Base-by-base conservation (phyloP, 805 yeast genomes). In the Cephaloascus fragrans region DNA sequence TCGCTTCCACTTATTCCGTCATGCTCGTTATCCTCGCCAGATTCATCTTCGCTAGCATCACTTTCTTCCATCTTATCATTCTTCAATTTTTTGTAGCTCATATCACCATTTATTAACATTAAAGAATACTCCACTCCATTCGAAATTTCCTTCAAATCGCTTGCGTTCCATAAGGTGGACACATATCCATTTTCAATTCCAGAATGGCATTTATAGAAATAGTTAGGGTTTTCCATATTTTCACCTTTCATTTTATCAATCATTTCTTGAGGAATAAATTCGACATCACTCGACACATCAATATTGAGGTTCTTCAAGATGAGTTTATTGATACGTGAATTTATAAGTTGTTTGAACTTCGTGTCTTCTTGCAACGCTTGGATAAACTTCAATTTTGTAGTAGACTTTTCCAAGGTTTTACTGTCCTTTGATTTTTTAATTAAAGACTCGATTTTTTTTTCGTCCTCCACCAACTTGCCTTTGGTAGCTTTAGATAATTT, bases 101-200 rank as follows among this genome's bases (percentile, higher is more conserved):
- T 52, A 19, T 69, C 53, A 17, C 74, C 73, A 45, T 76, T 65
- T n/a, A 69, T 62, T 33, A 70, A 62, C 31, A 65, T 66, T 44
- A 71, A 58, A 36, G 64, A 41, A 76, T 62, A 62, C 48, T 73
- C 60, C 50, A 68, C 48, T 45, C 62, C 66, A n/a, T 38, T 46
- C 32, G 64, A 42, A 32, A 60, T 34, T 31, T 51, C 51, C 44
- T 64, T 66, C n/a, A 71, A 47, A 6, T 52, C 47, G 43, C 63
- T 63, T 46, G 57, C 59, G 44, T 74, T 73, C 66, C 70, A 72
- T 14, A 73, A 36, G 38, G 52, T 64, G 3, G 80, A 73, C 39
- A 78, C 55, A 35, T 67, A 49, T 39, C 63, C 67, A 49, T 79
- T 76, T 31, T 67, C 38, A 4, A 44, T 57, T 44, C 61, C 62